Base-by-base conservation (phyloP, 257 asterid species). In the Solanum clarkiae region DNA sequence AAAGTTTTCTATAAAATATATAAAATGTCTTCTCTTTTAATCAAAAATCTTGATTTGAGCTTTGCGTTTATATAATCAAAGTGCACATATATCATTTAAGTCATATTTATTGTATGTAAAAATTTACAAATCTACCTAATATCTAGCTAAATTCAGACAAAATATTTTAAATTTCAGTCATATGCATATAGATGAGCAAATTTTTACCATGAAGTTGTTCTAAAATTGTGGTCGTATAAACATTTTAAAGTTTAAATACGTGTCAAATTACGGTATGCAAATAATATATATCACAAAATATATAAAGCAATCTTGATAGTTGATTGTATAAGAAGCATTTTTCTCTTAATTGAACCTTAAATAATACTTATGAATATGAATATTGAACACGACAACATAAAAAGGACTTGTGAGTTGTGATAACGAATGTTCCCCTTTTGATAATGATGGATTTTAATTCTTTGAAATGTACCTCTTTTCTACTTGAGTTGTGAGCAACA, bases 11-110 rank as follows among this genome's bases (percentile, higher is more conserved):
- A 3, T 66, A 0, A 26, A 32, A 29, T 16, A 16, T 15, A 68
- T 68, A 68, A 7, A 16, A 68, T 16, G 8, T 1, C 0, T 68
- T 16, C 0, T 1, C 0, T 36, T 13, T 68, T 1, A 0, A 15
- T 26, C 0, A 8, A 29, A 17, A 8, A 0, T 69, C 2, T 69
- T 40, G 0, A 40, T 69, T 40, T 0, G 7, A 68, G 14, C 22
- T 68, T 8, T 32, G 24, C 0, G 0, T 8, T 16, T 0, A 8
- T 66, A 66, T 15, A 66, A 66, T 1, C 45, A 66, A 66, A 15
- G 59, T 54, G 20, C 59, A 15, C 59, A 54, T 14, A 54, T 54
- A 54, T 54, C 8, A 54, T 14, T 15, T 54, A 54, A 54, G 47
- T 3, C 18, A 16, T 66, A 32, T 26, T 13, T 3, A 7, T 66